Base-by-base conservation (phyloP, 2,329 filamentous ascomycete species). In the Fusarium buxicola region DNA sequence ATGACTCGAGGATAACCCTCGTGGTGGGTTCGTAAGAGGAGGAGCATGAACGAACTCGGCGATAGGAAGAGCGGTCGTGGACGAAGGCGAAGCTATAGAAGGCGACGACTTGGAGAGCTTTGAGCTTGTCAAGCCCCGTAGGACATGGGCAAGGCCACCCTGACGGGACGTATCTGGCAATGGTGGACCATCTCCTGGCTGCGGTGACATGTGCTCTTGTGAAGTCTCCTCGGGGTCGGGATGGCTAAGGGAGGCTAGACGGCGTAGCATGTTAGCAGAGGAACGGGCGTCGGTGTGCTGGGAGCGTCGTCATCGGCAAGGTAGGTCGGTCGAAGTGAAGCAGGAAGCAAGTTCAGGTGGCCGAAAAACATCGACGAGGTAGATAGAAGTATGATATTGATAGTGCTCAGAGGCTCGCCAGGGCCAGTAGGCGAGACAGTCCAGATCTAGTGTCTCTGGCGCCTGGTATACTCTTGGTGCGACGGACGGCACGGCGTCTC, bases 121-220 rank as follows among this genome's bases (percentile, higher is more conserved):
- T 55, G 80, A 80, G 68, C 81, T 81, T 44, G 86, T 83, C 68
- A 89, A 77, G 66, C 84, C 86, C 69, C 87, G 87, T 72, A 89
- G 86, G 60, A 89, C 86, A 66, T 85, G 84, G 68, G 85, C 86
- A 68, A 89, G 80, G 66, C 85, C 85, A 60, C 86, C 80, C 35
- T 80, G 74, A 70, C 77, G 81, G 76, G 80, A 84, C 55, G 83
- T 78, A 73, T 89, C 86, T 69, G 82, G 81, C 62, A 82, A 81
- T 58, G 81, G 79, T 65, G 78, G 73, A 70, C 81, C 82, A 79
- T 88, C 85, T 79, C 84, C 84, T 67, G 82, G 77, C 70, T 82
- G 81, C 59, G 84, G 84, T 77, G 86, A 82, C 86, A 89, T 89
- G 80, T 81, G 80, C 75, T 80, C 78, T 75, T 79, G 68, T 62